A percentile compares a stretch with the other conserved stretches of the same genome.
These are phyloP conservation scores for Ogataea nakhonphanomensis DNA, from an alignment of 805 yeast genomes.

Conservation along the genomic window DNA sequence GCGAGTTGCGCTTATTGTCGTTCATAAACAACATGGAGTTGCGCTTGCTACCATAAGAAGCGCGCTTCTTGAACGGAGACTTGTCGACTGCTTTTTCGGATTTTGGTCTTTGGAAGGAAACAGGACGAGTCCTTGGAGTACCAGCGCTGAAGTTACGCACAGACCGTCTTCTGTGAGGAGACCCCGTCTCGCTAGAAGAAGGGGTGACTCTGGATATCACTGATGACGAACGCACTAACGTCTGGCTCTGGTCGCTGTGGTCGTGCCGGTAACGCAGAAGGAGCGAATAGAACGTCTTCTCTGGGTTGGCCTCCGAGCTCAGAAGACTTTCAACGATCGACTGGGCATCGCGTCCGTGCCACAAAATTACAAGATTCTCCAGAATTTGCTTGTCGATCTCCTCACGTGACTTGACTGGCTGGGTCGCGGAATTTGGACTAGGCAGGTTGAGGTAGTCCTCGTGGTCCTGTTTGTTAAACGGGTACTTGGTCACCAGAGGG, in stretches of 20 bases:
- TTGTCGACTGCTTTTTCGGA: conserved; percentile 10
- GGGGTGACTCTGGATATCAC: conserved; percentile 29
- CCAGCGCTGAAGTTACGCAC: conserved; percentile 40
- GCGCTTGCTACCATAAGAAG: conserved; percentile 28
- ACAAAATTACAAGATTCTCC: conserved; percentile 52
- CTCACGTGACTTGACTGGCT: conserved; percentile 44
- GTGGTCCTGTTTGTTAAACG: conserved; percentile 38
- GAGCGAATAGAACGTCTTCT: conserved; percentile 37
- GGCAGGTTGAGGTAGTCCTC: conserved; percentile 42
- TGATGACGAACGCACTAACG: conserved; percentile 30
- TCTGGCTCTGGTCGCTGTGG: conserved; percentile 22
- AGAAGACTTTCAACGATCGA: conserved; percentile 30
- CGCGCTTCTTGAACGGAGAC: conserved; percentile 4
- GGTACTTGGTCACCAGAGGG: conserved; percentile 77
- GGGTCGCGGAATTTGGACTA: conserved; percentile 51
- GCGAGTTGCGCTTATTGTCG: conserved; percentile 23
- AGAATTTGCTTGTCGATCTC: conserved; percentile 52
- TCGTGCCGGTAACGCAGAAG: conserved; percentile 36
- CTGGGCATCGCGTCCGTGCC: conserved; percentile 51
- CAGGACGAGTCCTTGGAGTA: conserved; percentile 45
- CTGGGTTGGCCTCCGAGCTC: conserved; percentile 31
- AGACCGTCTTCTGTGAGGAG: conserved; percentile 39
- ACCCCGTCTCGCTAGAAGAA: conserved; percentile 20
- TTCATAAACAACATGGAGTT: conserved; percentile 33
- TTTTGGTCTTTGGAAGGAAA: conserved; percentile 33